phyloP scores from a whole-genome alignment of 164 flowering plant genomes.

The Paratinospora sagittata region DNA sequence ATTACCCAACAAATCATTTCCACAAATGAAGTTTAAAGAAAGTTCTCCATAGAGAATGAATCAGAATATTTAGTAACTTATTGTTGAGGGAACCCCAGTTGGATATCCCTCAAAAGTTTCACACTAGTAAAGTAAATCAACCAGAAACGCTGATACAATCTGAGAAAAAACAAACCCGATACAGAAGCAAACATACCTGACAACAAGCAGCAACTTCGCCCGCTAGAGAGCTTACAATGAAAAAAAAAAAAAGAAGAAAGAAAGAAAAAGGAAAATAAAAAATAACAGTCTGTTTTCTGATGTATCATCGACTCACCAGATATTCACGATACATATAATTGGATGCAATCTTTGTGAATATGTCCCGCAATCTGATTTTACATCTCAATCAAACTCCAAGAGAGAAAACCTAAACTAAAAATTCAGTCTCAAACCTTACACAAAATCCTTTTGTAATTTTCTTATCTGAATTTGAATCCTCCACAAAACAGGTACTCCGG shows the following conservation, averaged over 20 bases:
- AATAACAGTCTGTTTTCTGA: conserved; percentile 16
- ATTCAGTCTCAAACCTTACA: conserved; percentile 39
- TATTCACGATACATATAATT: conserved; percentile 23
- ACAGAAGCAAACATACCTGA: conserved; percentile 19
- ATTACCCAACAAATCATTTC: conserved; percentile 1
- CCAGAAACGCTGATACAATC: conserved; percentile 28
- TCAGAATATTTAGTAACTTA: conserved; percentile 28
- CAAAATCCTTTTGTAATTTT: conserved; percentile 30
- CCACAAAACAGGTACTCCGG: conserved; percentile 32
- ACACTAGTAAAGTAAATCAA: conserved; percentile 37
- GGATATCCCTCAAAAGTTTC: conserved; percentile 27
- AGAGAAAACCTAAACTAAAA: conserved; percentile 26
- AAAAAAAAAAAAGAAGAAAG: conserved; percentile 3
- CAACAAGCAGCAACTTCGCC: conserved; percentile 34
- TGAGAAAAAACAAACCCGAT: conserved; percentile 17
- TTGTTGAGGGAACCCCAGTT: conserved; percentile 18
- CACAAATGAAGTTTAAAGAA: conserved; percentile 9
- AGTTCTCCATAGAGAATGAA: conserved; percentile 20
- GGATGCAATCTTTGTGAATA: conserved; percentile 22
- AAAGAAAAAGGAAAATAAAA: too few species aligned
- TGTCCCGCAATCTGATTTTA: conserved; percentile 36
- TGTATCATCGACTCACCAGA: conserved; percentile 22
- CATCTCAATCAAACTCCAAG: conserved; percentile 34
- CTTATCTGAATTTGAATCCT: conserved; percentile 20
- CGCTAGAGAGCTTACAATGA: conserved; percentile 26